Evolutionary conservation across 805 yeast genomes (phyloP), one percentile per base, ranked within the genome.

Genomic region (Peterozyma xylosa): DNA sequence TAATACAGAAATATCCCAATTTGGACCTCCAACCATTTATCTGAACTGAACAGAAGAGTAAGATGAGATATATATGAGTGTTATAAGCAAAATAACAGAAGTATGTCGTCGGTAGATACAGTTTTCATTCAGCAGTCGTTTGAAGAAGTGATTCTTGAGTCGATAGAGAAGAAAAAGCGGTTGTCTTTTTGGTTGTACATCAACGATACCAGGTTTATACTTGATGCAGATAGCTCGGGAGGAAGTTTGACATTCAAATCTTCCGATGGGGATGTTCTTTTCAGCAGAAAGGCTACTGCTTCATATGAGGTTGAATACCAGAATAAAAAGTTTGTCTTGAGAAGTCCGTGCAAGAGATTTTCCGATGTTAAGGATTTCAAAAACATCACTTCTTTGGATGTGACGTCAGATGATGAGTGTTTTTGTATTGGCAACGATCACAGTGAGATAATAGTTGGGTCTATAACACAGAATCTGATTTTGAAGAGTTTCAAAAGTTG

Each of bases 121-220:
- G 42, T 63, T 13, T 53, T 61, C n/a, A 60, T 75, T 3, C 82
- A 78, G 55, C 62, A 69, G 3, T 57, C 70, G 7, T 73, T 75
- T 45, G 52, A 55, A 21, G 76, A 70, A 1, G 73, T 68, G 7
- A 58, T 75, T 13, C 39, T 50, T 0, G 80, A 73, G 68, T 66
- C 0, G 43, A 42, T 15, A 13, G 40, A 0, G 66, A 63, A 0
- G 45, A 27, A 21, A 21, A 21, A 21, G 27, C 7, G 4, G 27
- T 21, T 21, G 7, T 21, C 27, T 5, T 21, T 21, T 21, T 21
- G 27, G 27, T 21, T 21, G 27, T 21, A 21, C 27, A 21, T 21
- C 7, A 21, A 21, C 7, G 27, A 21, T 7, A 21, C 27, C 7
- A 21, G 27, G 27, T 21, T 21, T 21, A 21, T 21, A 21, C 4